Evolutionary conservation across 2,329 filamentous ascomycete genomes (phyloP), one percentile per base, ranked within the genome.

Genomic region (Zarea fungicola): DNA sequence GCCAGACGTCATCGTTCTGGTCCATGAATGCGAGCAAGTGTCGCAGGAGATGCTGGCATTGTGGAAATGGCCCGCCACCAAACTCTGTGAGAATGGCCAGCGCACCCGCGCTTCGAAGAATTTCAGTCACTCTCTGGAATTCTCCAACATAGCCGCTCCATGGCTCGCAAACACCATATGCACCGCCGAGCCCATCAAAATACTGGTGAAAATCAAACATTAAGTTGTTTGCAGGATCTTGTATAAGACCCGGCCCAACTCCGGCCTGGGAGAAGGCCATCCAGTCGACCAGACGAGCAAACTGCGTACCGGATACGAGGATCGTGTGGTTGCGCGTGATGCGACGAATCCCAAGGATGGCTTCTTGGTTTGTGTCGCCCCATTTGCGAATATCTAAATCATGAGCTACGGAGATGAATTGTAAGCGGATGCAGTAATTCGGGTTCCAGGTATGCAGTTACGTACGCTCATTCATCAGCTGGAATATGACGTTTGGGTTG

Each of bases 381-480:
- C 39, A 42, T 14, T 21, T 18, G 3, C 28, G n/a, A 5, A 42
- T 29, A 19, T 31, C 25, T 7, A 42, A 9, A 13, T 42, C 39
- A n/a, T 42, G 39, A 6, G 39, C 39, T 42, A 6, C n/a, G n/a
- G n/a, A n/a, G n/a, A n/a, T n/a, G 9, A 21, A 29, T 5, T 29
- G 25, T 19, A 11, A 28, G 39, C 37, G 3, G 37, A n/a, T 26
- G 10, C 21, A 25, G 22, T 18, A n/a, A n/a, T n/a, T n/a, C n/a
- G n/a, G n/a, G n/a, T n/a, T n/a, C n/a, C 3, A n/a, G 21, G 14
- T 8, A 11, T 19, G 1, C 5, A 21, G 25, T 29, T 21, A 42
- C 39, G 25, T 18, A 42, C 39, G 25, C 13, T 42, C 39, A 18
- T 42, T 42, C 39, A 42, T 42, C 14, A 42, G n/a, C 39, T 42